Base-by-base conservation (phyloP, 176 grass and related monocot genomes). In the Tillandsia fasciculata region DNA sequence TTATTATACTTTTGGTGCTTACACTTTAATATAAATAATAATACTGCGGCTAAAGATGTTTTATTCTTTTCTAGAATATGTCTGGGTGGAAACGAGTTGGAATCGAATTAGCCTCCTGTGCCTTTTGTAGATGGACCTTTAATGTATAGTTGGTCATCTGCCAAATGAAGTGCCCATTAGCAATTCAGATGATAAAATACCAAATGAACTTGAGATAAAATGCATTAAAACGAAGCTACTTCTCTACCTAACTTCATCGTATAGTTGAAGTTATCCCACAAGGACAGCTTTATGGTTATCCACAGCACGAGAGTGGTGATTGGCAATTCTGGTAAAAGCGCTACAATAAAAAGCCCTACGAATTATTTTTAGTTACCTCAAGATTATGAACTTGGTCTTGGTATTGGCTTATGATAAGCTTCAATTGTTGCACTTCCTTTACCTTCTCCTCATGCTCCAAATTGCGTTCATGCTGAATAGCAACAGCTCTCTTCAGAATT, bases 361-460 rank as follows among this genome's bases (percentile, higher is more conserved):
- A 59, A 2, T 8, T 9, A 8, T 9, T 17, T 18, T 59, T 59
- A 59, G 15, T 59, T 71, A 96, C 87, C 88, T 96, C 91, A 8
- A 96, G 87, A 22, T 29, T 84, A 65, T 77, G 81, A 64, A 91
- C 69, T 81, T 91, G 82, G 50, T 91, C 91, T 64, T 90, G 91
- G 53, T 91, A 88, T 68, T 91, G 80, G 61, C 72, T 51, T 26
- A 84, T 81, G 29, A 91, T 12, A 64, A 90, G 87, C 63, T 87
- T 96, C 71, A 96, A 49, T 64, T 88, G 77, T 29, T 86, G 72
- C 71, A 86, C 49, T 65, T 96, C 88, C 70, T 84, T 76, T 24
- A 13, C 77, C 57, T 66, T 85, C 67, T 74, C 83, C 0, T 86
- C 85, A 2, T 86, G 70, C 65, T 91, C 88, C 53, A 87, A 87